These are phyloP conservation scores for Metschnikowia gelsemii DNA, from an alignment of 805 yeast species.

Conservation along the genomic window DNA sequence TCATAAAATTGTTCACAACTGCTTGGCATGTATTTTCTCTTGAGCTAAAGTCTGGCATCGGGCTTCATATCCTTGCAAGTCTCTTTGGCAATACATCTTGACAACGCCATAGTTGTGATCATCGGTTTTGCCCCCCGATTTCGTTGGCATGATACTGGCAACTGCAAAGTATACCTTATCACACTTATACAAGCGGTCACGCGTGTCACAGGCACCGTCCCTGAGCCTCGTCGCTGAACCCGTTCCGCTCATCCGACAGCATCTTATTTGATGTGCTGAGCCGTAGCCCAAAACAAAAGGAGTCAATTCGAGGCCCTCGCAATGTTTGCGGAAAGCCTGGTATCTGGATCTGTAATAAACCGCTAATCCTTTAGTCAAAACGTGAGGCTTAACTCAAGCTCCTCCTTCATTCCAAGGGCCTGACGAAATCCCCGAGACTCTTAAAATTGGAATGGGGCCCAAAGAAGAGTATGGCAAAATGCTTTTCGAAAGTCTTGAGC, in stretches of 20 bases:
- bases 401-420: too few species aligned
- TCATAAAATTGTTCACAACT: background rate
- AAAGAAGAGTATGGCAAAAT: too few species aligned
- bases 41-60: slow-evolving; percentile 25
- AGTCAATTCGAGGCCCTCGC: slow-evolving; percentile 29
- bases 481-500: too few species aligned
- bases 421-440: too few species aligned
- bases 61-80: slow-evolving; percentile 35
- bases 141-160: slow-evolving; percentile 50
- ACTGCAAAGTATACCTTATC: slow-evolving; percentile 50
- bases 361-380: slow-evolving; percentile 42
- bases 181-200: slow-evolving; percentile 49
- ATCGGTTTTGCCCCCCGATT: slow-evolving; percentile 56
- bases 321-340: slow-evolving; percentile 34
- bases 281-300: slow-evolving; percentile 38
- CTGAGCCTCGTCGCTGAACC: too few species aligned
- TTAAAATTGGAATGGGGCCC: too few species aligned
- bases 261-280: slow-evolving; percentile 54
- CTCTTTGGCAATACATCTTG: slow-evolving; percentile 42
- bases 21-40: background rate
- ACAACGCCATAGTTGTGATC: slow-evolving; percentile 48
- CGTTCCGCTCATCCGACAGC: slow-evolving; percentile 51
- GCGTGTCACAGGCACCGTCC: slow-evolving; percentile 43
- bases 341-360: slow-evolving; percentile 44
- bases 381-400: too few species aligned